Conservation (phyloP, 2,329 filamentous ascomycete genomes). For the Diaporthe longicolla region DNA sequence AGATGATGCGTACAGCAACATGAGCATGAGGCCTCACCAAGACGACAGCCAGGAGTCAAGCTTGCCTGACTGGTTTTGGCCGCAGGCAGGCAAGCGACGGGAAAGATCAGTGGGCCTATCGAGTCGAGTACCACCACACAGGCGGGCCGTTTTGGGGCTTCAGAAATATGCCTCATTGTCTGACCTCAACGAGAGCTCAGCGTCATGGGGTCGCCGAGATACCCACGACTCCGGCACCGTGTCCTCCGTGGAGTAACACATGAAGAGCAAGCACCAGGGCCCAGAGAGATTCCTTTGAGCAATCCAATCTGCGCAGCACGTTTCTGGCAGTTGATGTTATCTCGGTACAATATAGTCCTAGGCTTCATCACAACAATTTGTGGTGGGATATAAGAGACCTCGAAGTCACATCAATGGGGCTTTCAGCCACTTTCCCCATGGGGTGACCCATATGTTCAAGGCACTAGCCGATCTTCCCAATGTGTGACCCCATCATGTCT, state of each 20-base stretch:
- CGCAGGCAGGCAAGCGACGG: not conserved
- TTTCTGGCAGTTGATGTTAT: not conserved
- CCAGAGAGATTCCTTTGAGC: not conserved
- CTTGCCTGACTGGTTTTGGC: not conserved
- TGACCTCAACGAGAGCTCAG: not conserved
- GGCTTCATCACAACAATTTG: not conserved
- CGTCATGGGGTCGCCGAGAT: not conserved
- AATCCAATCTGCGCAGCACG: not conserved
- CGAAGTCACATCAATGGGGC: not conserved
- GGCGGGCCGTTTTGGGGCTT: not conserved
- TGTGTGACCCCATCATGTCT: not conserved
- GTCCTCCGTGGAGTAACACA: not conserved
- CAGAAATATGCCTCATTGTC: not conserved
- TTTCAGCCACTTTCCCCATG: not conserved
- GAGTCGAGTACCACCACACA: not conserved
- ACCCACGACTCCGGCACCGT: not conserved
- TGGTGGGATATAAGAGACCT: not conserved
- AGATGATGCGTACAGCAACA: conserved; percentile 56
- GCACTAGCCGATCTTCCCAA: not conserved
- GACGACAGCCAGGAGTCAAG: not conserved
- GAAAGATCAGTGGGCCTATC: not conserved
- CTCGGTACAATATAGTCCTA: not conserved
- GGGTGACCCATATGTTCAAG: not conserved
- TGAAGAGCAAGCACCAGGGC: not conserved
- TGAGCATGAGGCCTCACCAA: not conserved